Conservation (phyloP, 805 yeast species). For the Priceomyces medius region DNA sequence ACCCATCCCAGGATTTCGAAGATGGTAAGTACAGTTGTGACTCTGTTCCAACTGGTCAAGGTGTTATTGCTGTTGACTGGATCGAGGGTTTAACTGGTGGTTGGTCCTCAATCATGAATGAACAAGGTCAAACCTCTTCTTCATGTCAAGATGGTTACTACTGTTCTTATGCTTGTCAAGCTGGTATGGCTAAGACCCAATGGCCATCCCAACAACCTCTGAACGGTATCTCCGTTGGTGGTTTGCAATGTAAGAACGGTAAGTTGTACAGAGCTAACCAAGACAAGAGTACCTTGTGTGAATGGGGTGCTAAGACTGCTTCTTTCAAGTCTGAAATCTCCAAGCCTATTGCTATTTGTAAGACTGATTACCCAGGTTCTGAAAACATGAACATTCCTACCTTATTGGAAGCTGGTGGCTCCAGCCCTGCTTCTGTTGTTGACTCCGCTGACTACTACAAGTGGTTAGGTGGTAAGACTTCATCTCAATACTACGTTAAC, state of each 20-base stretch:
- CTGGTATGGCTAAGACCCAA: constrained; percentile 81
- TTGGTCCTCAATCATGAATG: constrained; percentile 44
- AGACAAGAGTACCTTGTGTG: constrained; percentile 55
- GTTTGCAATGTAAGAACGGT: constrained; percentile 62
- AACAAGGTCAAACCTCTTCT: constrained; percentile 47
- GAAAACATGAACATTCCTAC: constrained; percentile 80
- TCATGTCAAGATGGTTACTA: constrained; percentile 63
- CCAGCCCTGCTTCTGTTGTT: constrained; percentile 56
- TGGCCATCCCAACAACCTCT: constrained; percentile 71
- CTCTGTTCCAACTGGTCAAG: constrained; percentile 71
- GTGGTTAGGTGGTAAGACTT: constrained; percentile 64
- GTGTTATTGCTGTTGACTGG: constrained; percentile 62
- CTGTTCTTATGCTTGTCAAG: constrained; percentile 76
- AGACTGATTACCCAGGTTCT: constrained; percentile 82
- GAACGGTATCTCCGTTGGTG: constrained; percentile 71
- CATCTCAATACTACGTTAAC: constrained; percentile 75
- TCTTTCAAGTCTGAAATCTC: constrained; percentile 49
- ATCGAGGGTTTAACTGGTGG: constrained; percentile 50
- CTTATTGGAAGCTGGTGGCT: constrained; percentile 52
- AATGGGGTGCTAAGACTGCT: constrained; percentile 61
- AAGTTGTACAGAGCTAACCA: constrained; percentile 60
- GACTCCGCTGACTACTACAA: constrained; percentile 56
- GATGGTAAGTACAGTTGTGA: constrained; percentile 73
- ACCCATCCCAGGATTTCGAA: constrained; percentile 53
- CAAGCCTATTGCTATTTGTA: constrained; percentile 62